Percentiles rank a stretch among this genome's conserved stretches.
Evolutionary conservation across 2,329 filamentous ascomycete genomes (phyloP).

Genomic region (Alternaria postmessia): DNA sequence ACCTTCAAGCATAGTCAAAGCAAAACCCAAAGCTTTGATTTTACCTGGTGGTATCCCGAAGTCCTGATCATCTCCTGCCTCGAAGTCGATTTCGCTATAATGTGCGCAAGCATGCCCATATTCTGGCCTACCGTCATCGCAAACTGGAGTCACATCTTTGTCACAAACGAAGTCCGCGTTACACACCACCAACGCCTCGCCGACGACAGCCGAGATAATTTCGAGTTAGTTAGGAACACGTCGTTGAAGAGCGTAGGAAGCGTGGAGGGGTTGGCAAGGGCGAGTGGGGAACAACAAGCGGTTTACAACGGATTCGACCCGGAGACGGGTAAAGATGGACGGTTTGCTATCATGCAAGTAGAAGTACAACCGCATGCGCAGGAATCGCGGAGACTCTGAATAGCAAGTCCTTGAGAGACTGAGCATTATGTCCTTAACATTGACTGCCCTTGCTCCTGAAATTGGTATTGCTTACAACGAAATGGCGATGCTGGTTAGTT

Average conservation of each 20-base stretch:
- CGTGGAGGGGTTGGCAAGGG: conserved; percentile 30
- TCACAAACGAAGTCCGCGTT: conserved; percentile 46
- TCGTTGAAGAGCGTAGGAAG: conserved; percentile 34
- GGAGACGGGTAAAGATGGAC: conserved; percentile 9
- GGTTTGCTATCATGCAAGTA: conserved; percentile 10
- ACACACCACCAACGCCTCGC: conserved; percentile 32
- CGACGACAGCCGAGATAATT: conserved; percentile 16
- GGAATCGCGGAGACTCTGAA: conserved; percentile 1
- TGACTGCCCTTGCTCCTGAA: neutral
- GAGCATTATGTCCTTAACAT: neutral
- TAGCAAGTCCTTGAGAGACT: neutral
- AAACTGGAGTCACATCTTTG: conserved; percentile 43
- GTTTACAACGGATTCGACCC: conserved; percentile 24
- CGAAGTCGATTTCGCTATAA: conserved; percentile 48
- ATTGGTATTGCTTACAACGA: neutral
- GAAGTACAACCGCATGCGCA: conserved; percentile 15
- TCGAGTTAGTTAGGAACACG: conserved; percentile 29
- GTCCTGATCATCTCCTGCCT: conserved; percentile 42
- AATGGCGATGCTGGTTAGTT: neutral
- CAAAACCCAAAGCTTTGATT: conserved; percentile 32
- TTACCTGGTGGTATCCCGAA: conserved; percentile 43
- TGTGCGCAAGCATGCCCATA: conserved; percentile 49
- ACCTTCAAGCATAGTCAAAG: conserved; percentile 27
- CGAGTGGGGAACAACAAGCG: conserved; percentile 12
- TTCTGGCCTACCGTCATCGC: conserved; percentile 47